These are phyloP conservation scores for Hamamelis virginiana DNA, from an alignment of 164 flowering plant species.

Conservation along the genomic window DNA sequence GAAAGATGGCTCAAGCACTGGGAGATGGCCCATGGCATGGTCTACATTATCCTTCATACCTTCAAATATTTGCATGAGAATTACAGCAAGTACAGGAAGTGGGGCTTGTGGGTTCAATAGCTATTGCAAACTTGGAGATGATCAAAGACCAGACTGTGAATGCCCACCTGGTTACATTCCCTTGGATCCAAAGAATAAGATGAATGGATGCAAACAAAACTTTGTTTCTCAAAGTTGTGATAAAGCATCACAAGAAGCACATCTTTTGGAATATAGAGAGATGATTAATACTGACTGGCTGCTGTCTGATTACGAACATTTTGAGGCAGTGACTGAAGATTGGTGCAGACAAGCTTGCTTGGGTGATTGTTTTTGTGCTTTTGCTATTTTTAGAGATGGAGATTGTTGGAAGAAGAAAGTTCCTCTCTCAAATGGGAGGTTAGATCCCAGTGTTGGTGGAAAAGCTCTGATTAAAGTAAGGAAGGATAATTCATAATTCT, in stretches of 20 bases:
- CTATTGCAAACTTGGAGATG: conserved; percentile 33
- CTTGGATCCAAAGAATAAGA: background rate
- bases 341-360: conserved; percentile 46
- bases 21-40: background rate
- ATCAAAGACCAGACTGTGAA: conserved; percentile 28
- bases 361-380: conserved; percentile 53
- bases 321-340: conserved; percentile 13
- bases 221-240: background rate
- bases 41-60: background rate
- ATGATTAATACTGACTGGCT: conserved; percentile 47
- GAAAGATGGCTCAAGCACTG: background rate
- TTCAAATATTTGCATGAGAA: background rate
- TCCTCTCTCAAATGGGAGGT: conserved; percentile 32
- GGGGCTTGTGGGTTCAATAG: conserved; percentile 26
- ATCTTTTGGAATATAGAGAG: background rate
- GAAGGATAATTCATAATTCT: no score
- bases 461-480: no score
- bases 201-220: conserved; percentile 1
- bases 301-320: conserved; percentile 28
- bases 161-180: conserved; percentile 41
- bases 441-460: no score
- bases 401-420: no score
- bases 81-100: background rate
- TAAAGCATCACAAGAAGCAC: background rate
- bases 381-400: conserved; percentile 27